phyloP scores from a whole-genome alignment of 2,329 filamentous ascomycete genomes.

The Colletotrichum trifolii region DNA sequence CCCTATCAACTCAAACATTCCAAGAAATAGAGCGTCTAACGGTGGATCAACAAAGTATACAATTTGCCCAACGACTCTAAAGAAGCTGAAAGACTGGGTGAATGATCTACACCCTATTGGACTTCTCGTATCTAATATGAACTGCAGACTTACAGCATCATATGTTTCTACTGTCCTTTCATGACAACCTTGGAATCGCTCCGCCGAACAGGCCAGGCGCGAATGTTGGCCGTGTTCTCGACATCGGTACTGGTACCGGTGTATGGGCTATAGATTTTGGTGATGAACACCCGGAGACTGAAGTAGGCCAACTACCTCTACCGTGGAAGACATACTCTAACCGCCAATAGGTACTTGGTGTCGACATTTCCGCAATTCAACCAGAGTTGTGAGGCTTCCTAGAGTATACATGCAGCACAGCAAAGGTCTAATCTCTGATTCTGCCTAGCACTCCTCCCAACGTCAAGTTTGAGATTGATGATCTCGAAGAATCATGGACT shows the following conservation, averaged over 20 bases:
- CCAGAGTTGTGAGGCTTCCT: conserved; percentile 42
- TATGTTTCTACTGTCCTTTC: conserved; percentile 45
- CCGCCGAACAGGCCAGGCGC: conserved; percentile 40
- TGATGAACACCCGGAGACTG: conserved; percentile 17
- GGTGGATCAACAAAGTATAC: conserved; percentile 2
- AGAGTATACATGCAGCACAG: too few relatives aligned
- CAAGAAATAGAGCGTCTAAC: too few relatives aligned
- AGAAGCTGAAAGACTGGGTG: conserved; percentile 16
- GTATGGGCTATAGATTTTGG: conserved; percentile 58
- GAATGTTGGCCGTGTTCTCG: conserved; percentile 47
- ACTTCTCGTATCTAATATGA: not conserved
- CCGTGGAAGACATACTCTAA: not conserved
- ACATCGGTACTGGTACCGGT: conserved; percentile 61
- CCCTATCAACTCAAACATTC: not conserved
- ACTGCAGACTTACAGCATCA: conserved; percentile 49
- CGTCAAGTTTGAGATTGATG: conserved; percentile 58
- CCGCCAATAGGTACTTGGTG: conserved; percentile 45
- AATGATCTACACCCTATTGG: too few relatives aligned
- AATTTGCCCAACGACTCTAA: conserved; percentile 14
- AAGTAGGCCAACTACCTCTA: conserved; percentile 27
- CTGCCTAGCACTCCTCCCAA: conserved; percentile 56
- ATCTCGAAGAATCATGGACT: conserved; percentile 52
- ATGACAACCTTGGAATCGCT: conserved; percentile 42
- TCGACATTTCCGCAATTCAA: conserved; percentile 54
- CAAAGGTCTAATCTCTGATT: too few relatives aligned